Percentiles rank a stretch among this genome's conserved stretches.
Evolutionary conservation across 1,284 basidiomycete genomes (phyloP).

Genomic region (Ceratobasidium sp.): DNA sequence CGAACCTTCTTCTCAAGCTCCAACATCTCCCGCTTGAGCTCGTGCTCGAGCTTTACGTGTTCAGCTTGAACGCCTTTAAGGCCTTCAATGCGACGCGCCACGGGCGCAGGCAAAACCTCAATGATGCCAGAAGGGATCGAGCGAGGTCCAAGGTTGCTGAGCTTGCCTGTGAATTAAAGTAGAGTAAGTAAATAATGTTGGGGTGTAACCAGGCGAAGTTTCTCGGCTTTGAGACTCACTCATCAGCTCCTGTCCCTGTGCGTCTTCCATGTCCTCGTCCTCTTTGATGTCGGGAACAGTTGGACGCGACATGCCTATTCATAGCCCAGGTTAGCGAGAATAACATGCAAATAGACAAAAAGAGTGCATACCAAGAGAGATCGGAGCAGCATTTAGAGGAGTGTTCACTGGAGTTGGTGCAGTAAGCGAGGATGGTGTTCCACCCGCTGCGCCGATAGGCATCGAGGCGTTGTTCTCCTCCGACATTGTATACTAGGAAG

Average conservation of each 20-base stretch:
- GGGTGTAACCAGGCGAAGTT: constrained; percentile 63
- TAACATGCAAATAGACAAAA: background rate
- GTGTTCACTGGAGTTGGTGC: constrained; percentile 88
- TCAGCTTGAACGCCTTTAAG: constrained; percentile 95
- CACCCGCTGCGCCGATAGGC: constrained; percentile 45
- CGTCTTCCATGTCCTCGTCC: constrained; percentile 60
- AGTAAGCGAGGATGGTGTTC: constrained; percentile 8
- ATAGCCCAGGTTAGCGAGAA: background rate
- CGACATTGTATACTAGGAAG: background rate
- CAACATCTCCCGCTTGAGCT: constrained; percentile 96
- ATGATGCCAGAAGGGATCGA: constrained; percentile 78
- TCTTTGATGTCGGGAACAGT: constrained; percentile 77
- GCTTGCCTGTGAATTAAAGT: constrained; percentile 57
- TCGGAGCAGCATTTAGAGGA: constrained; percentile 74
- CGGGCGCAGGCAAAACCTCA: constrained; percentile 83
- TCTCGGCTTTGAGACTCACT: constrained; percentile 48
- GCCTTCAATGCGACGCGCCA: constrained; percentile 89
- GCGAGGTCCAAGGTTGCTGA: constrained; percentile 72
- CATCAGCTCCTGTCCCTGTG: constrained; percentile 51
- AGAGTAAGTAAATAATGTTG: constrained; percentile 56
- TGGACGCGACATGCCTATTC: constrained; percentile 54
- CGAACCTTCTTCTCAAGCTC: constrained; percentile 95
- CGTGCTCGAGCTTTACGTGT: constrained; percentile 91
- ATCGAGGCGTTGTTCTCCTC: constrained; percentile 19
- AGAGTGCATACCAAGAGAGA: constrained; percentile 67